Percentiles rank a stretch among this genome's conserved stretches.
phyloP scores from a whole-genome alignment of 2,329 filamentous ascomycete species.

The Conoideocrella luteorostrata region DNA sequence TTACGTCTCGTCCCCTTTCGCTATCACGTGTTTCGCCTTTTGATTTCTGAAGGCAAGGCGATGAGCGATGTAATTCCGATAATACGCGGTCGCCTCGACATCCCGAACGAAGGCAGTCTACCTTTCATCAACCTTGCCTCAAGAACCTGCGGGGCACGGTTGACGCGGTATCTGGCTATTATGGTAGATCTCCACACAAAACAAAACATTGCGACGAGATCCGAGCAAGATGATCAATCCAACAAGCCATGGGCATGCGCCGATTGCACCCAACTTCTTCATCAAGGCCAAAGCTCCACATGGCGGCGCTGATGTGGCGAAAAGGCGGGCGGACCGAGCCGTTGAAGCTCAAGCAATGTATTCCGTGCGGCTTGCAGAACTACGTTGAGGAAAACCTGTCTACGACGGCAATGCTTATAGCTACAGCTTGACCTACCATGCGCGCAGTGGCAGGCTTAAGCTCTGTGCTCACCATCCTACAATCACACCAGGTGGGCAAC shows the following conservation, averaged over 20 bases:
- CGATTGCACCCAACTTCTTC: constrained; percentile 33
- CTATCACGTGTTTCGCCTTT: too few relatives aligned
- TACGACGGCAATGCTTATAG: constrained; percentile 30
- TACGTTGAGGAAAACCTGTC: constrained; percentile 19
- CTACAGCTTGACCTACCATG: constrained; percentile 30
- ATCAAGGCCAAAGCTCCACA: constrained; percentile 29
- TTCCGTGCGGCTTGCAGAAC: constrained; percentile 25
- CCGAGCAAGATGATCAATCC: too few relatives aligned
- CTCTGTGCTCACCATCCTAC: constrained; percentile 25
- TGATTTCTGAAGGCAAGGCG: too few relatives aligned
- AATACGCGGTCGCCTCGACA: too few relatives aligned
- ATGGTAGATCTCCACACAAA: too few relatives aligned
- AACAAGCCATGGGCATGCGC: constrained; percentile 21
- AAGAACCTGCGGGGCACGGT: too few relatives aligned
- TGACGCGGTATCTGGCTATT: too few relatives aligned
- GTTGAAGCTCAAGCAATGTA: constrained; percentile 28
- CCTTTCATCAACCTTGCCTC: too few relatives aligned
- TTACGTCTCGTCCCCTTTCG: too few relatives aligned
- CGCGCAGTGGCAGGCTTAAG: constrained; percentile 19
- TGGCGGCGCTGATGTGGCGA: constrained; percentile 19
- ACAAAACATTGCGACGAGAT: too few relatives aligned
- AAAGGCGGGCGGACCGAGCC: constrained; percentile 28
- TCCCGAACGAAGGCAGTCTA: too few relatives aligned
- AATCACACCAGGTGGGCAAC: constrained; percentile 7
- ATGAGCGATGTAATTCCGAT: too few relatives aligned